Evolutionary conservation across 169 alveolate species (phyloP), one percentile per base, ranked within the genome.

Genomic region (Theileria equi): DNA sequence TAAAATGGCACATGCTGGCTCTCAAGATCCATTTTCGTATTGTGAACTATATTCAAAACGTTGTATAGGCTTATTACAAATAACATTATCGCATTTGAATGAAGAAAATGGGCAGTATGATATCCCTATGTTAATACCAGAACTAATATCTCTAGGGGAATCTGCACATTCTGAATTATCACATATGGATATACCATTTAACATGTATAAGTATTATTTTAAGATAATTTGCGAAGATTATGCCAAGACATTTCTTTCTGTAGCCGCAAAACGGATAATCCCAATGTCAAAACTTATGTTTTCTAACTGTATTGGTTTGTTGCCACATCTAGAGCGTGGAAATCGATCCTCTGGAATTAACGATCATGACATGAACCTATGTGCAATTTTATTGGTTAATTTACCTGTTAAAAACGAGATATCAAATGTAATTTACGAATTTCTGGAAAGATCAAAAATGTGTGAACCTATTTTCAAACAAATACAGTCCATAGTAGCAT

Each of bases 11-110:
- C 68, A 41, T 13, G 64, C 47, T n/a, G 71, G 62, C 60, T 55
- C 67, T 3, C 21, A 43, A 40, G 82, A 71, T 32, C 59, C 54
- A 21, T 71, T 44, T 34, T 54, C 82, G 8, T 61, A 53, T 6
- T 61, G 71, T 26, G 82, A 74, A 48, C 77, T 65, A 5, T 74
- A 74, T 45, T 59, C 72, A 26, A 74, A 64, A 31, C 63, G 79
- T 7, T 62, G 65, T 23, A 55, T 74, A 13, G 84, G 72, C 8
- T n/a, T 62, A 10, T 36, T 74, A 32, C 69, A 64, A 8, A 60
- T 53, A 1, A 64, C 57, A 6, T 31, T 74, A 7, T 0, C 19
- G 17, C 47, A 41, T 4, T 21, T 74, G 34, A 41, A 64, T 16
- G 36, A 53, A 21, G 41, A 17, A 21, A 28, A 32, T n/a, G 66